Base-by-base conservation (phyloP, 306 rosid genomes). In the Ormosia semicastrata region DNA sequence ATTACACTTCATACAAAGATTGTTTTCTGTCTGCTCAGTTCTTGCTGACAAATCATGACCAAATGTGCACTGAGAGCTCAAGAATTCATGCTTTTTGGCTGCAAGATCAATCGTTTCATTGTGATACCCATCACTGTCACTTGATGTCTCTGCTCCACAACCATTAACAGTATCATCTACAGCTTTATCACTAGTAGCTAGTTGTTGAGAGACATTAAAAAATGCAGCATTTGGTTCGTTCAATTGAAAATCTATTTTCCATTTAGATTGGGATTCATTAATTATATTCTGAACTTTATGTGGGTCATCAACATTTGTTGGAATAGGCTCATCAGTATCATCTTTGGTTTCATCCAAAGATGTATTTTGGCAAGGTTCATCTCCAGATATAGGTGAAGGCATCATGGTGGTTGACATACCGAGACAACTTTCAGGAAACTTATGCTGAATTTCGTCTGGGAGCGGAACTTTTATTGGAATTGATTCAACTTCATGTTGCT, bases 1-100 rank as follows among this genome's bases (percentile, higher is more conserved):
- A 80, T 89, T 80, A 73, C 93, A 88, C 80, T 85, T 90, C 87
- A 87, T 29, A 83, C 94, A 89, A 73, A 74, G 47, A 46, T 70
- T 79, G 43, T 73, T 76, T 53, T 65, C 85, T 2, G 66, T 72
- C 64, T 62, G 66, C 41, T 85, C 85, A 34, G 24, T 49, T 75
- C 54, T 46, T 64, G 57, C 74, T 30, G 66, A 82, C 66, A 85
- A 83, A 73, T 83, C 88, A 13, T 59, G 83, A 82, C 73, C 47
- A 17, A 40, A 67, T 33, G 66, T 53, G 79, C 24, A 66, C 72
- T 60, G 92, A 72, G 90, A 84, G 68, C 72, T 53, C 77, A 87
- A 67, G 73, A 89, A 84, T 24, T 82, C 88, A 76, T 72, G 79
- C 34, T 89, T 90, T 71, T 81, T 82, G 69, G 76, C 80, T 65